These are phyloP conservation scores for Tolypocladium album DNA, from an alignment of 2,329 filamentous ascomycete genomes.

Conservation along the genomic window DNA sequence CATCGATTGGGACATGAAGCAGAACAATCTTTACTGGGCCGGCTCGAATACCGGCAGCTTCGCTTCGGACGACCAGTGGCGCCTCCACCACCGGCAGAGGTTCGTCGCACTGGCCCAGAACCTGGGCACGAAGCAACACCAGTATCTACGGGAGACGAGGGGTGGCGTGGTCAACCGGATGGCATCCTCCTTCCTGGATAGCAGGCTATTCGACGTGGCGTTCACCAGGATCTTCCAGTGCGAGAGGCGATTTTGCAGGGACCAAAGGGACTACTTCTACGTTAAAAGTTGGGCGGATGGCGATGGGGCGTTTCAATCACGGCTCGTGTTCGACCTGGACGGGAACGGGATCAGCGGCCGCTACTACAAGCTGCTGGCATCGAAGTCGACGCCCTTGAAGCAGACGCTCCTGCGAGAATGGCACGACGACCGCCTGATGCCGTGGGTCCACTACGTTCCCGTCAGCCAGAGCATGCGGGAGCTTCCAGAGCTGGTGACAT, in stretches of 20 bases:
- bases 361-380: conserved; percentile 39
- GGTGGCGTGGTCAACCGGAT: conserved; percentile 8
- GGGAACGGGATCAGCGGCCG: conserved; percentile 45
- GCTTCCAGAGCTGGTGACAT: conserved; percentile 38
- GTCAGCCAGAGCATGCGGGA: conserved; percentile 38
- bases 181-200: conserved; percentile 21
- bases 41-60: conserved; percentile 43
- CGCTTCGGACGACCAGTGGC: conserved; percentile 24
- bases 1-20: conserved; percentile 36
- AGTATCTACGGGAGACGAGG: conserved; percentile 20
- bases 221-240: conserved; percentile 38
- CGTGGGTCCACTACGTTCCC: conserved; percentile 48
- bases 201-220: conserved; percentile 28
- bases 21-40: conserved; percentile 43
- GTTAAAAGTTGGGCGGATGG: conserved; percentile 19
- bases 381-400: conserved; percentile 36
- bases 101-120: conserved; percentile 27
- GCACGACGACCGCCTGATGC: conserved; percentile 44
- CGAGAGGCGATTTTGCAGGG: conserved; percentile 20
- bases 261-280: conserved; percentile 20
- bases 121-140: conserved; percentile 6
- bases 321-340: conserved; percentile 40
- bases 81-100: conserved; percentile 35
- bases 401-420: conserved; percentile 43
- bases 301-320: conserved; percentile 23